Conservation (phyloP, 768 basidiomycete species). For the Lactarius hengduanensis region DNA sequence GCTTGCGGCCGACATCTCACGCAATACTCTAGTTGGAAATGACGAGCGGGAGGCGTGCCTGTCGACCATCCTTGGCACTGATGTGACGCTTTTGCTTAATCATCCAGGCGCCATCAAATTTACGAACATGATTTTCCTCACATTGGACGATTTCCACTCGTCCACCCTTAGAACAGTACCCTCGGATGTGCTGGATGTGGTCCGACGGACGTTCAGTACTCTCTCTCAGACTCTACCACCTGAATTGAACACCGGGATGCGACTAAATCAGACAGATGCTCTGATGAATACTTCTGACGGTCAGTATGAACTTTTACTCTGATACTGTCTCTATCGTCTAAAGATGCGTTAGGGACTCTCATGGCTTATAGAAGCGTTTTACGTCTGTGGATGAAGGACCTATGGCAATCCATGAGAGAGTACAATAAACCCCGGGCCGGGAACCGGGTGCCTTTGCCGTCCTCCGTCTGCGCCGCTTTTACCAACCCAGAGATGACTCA, state of each 20-base stretch:
- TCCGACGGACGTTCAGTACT: neutral
- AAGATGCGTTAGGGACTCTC: neutral
- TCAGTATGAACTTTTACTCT: neutral
- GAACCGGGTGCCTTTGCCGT: neutral
- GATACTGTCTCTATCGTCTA: neutral
- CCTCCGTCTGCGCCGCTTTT: neutral
- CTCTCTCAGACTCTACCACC: neutral
- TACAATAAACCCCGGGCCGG: neutral
- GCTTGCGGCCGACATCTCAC: neutral
- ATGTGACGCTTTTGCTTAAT: neutral
- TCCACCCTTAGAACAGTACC: neutral
- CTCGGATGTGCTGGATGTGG: neutral
- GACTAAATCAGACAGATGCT: neutral
- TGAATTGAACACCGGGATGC: neutral
- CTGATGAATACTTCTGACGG: neutral
- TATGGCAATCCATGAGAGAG: neutral
- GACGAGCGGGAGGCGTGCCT: neutral
- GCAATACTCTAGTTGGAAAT: neutral
- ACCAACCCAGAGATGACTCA: neutral
- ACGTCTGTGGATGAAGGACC: neutral
- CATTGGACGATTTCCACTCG: neutral
- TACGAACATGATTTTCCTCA: neutral
- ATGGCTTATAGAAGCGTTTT: neutral
- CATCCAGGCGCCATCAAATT: too few relatives aligned
- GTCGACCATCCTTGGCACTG: neutral